Percentiles rank a stretch among this genome's conserved stretches.
phyloP scores from a whole-genome alignment of 176 grass and related monocot species.

The Hsuehochloa calcarea region DNA sequence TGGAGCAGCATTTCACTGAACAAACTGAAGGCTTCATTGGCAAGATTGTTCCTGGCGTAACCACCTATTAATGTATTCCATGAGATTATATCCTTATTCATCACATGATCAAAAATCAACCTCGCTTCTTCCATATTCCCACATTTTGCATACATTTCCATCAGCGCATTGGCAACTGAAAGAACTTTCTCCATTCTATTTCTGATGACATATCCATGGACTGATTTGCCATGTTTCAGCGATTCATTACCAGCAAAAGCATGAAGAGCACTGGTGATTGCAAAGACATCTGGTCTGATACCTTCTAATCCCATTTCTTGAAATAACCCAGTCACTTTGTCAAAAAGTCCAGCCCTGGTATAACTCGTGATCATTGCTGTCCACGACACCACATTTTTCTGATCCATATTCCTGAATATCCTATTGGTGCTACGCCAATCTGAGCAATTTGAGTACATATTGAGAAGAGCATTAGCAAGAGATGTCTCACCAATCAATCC shows the following conservation, averaged over 20 bases:
- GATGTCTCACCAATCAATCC: constrained; percentile 45
- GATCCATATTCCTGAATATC: constrained; percentile 64
- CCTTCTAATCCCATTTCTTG: constrained; percentile 59
- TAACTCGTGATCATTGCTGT: constrained; percentile 75
- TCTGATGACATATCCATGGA: constrained; percentile 60
- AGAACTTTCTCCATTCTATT: constrained; percentile 59
- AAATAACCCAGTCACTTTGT: constrained; percentile 58
- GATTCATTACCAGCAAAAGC: constrained; percentile 67
- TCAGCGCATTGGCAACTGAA: constrained; percentile 61
- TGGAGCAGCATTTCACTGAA: constrained; percentile 63
- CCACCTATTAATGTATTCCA: constrained; percentile 92
- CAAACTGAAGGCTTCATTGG: constrained; percentile 62
- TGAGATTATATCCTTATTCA: constrained; percentile 72
- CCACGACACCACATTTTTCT: constrained; percentile 72
- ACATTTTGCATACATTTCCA: constrained; percentile 84
- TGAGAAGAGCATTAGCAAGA: constrained; percentile 64
- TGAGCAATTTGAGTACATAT: constrained; percentile 87
- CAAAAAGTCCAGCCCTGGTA: constrained; percentile 52
- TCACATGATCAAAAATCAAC: constrained; percentile 46
- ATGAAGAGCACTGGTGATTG: constrained; percentile 68
- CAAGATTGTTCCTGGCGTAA: constrained; percentile 62
- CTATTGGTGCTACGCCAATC: constrained; percentile 58
- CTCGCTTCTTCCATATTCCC: constrained; percentile 61
- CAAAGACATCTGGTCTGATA: constrained; percentile 53
- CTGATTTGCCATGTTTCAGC: constrained; percentile 50